A percentile compares a stretch with the other conserved stretches of the same genome.
Evolutionary conservation across 2,329 filamentous ascomycete genomes (phyloP).

Genomic region (Chrysoporthe puriensis): DNA sequence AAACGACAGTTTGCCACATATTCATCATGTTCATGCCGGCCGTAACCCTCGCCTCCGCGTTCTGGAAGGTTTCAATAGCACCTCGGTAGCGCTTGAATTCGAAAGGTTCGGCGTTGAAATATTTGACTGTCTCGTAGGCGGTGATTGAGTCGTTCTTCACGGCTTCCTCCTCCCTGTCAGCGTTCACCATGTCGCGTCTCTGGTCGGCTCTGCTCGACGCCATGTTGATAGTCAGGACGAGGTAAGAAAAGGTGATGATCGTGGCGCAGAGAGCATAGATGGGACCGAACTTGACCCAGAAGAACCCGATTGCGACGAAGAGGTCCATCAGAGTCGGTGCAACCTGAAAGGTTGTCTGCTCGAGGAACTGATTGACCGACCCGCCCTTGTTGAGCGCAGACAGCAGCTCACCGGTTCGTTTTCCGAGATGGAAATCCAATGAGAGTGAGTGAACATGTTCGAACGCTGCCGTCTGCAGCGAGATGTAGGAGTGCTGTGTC

Average conservation of each 20-base stretch:
- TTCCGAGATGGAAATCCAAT: constrained; percentile 94
- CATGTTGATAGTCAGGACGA: constrained; percentile 95
- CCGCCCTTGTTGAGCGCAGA: constrained; percentile 95
- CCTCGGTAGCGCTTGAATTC: constrained; percentile 75
- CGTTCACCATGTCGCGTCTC: constrained; percentile 91
- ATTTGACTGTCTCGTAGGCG: constrained; percentile 95
- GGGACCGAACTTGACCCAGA: constrained; percentile 77
- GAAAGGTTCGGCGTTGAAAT: constrained; percentile 83
- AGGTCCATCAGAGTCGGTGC: constrained; percentile 94
- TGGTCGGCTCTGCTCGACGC: constrained; percentile 91
- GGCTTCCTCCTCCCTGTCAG: constrained; percentile 91
- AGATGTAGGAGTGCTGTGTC: constrained; percentile 94
- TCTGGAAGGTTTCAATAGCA: constrained; percentile 73
- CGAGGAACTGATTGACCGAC: constrained; percentile 94
- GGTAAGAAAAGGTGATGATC: constrained; percentile 92
- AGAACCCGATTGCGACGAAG: constrained; percentile 80
- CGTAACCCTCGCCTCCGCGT: constrained; percentile 75
- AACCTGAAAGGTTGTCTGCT: constrained; percentile 95
- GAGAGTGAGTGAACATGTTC: constrained; percentile 96
- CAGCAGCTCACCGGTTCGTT: constrained; percentile 93
- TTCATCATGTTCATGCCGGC: constrained; percentile 81
- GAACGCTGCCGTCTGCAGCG: constrained; percentile 91
- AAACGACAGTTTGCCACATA: constrained; percentile 78
- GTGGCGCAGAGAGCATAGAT: constrained; percentile 89
- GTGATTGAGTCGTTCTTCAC: constrained; percentile 99